phyloP scores from a whole-genome alignment of 2,329 filamentous ascomycete genomes.

The Catunica adiposa region DNA sequence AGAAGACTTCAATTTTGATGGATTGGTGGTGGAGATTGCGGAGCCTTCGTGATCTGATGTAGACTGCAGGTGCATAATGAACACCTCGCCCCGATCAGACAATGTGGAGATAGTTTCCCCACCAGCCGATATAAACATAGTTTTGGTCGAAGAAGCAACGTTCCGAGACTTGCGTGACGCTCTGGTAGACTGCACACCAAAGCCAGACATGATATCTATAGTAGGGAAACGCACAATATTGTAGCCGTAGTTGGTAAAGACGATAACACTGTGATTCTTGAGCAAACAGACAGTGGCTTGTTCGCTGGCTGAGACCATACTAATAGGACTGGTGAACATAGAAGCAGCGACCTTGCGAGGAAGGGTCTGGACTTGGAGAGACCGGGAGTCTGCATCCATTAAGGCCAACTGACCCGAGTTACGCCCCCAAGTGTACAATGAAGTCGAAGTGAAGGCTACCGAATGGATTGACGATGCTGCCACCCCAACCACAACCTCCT shows the following conservation, averaged over 20 bases:
- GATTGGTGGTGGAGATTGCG: conserved; percentile 72
- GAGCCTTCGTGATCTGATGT: conserved; percentile 44
- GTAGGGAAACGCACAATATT: conserved; percentile 75
- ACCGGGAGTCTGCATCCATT: conserved; percentile 87
- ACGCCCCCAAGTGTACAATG: conserved; percentile 85
- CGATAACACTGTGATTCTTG: conserved; percentile 74
- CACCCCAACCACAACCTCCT: conserved; percentile 63
- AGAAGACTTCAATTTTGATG: conserved; percentile 71
- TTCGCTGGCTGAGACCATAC: conserved; percentile 74
- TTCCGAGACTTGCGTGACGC: conserved; percentile 36
- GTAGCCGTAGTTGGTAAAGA: conserved; percentile 92
- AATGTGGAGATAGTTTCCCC: conserved; percentile 86
- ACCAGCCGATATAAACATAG: conserved; percentile 63
- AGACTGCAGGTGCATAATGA: conserved; percentile 64
- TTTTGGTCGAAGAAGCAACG: conserved; percentile 35
- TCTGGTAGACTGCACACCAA: not conserved
- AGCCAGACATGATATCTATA: conserved; percentile 51
- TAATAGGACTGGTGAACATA: conserved; percentile 55
- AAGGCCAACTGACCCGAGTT: conserved; percentile 88
- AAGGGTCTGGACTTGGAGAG: conserved; percentile 63
- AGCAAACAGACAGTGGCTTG: conserved; percentile 74
- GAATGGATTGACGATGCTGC: conserved; percentile 87
- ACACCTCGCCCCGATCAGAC: conserved; percentile 71
- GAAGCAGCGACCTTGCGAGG: conserved; percentile 82
- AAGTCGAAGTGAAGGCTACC: conserved; percentile 64